phyloP scores from a whole-genome alignment of 495 filamentous ascomycete genomes.

The Penicillium coffeae region DNA sequence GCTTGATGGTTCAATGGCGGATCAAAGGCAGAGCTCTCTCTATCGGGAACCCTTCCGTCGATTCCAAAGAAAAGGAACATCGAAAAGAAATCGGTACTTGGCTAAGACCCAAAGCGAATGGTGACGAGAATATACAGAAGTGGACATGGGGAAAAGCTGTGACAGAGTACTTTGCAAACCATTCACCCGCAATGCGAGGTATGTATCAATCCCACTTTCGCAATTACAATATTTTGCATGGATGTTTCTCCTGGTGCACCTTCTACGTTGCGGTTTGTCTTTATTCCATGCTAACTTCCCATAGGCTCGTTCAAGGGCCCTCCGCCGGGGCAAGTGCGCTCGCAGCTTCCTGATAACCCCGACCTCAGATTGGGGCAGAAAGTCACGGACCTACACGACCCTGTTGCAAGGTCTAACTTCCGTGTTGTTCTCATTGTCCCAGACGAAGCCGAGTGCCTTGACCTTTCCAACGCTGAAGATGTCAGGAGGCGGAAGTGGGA shows the following conservation, averaged over 20 bases:
- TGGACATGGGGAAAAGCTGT: conserved; percentile 76
- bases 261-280: background rate
- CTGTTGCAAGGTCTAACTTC: conserved; percentile 71
- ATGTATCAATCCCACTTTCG: conserved; percentile 11
- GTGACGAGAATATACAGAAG: conserved; percentile 21
- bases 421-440: conserved; percentile 80
- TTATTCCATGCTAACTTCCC: conserved; percentile 1
- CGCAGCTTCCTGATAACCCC: conserved; percentile 39
- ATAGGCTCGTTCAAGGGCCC: conserved; percentile 71
- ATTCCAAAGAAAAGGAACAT: conserved; percentile 25
- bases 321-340: conserved; percentile 62
- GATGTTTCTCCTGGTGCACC: background rate
- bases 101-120: conserved; percentile 29
- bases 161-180: conserved; percentile 82
- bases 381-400: conserved; percentile 64
- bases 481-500: conserved; percentile 65
- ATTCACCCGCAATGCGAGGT: conserved; percentile 71
- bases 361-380: conserved; percentile 60
- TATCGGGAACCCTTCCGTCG: conserved; percentile 58
- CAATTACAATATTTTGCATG: background rate
- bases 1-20: conserved; percentile 75
- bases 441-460: conserved; percentile 71
- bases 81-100: conserved; percentile 44
- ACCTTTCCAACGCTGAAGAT: conserved; percentile 64
- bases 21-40: conserved; percentile 71